These are phyloP conservation scores for Eucalyptus marginata DNA, from an alignment of 345 rosid species.

Conservation along the genomic window DNA sequence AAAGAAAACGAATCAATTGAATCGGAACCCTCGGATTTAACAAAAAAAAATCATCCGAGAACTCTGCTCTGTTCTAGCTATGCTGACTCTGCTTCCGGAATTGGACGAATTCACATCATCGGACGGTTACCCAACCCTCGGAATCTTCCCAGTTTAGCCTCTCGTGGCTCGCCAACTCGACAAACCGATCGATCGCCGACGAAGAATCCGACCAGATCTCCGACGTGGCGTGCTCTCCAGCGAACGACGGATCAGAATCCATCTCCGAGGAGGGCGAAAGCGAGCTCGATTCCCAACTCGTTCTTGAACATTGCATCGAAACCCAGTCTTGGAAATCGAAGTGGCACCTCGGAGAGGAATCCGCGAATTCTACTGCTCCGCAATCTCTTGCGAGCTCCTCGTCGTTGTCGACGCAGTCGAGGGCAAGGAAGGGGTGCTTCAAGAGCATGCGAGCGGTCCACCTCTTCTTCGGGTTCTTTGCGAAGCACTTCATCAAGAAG, in stretches of 20 bases:
- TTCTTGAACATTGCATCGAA: background rate
- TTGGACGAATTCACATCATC: background rate
- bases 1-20: background rate
- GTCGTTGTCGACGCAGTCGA: background rate
- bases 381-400: background rate
- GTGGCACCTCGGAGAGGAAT: conserved; percentile 1
- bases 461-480: conserved; percentile 40
- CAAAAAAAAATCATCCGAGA: background rate
- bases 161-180: background rate
- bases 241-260: background rate
- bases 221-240: background rate
- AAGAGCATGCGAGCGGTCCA: conserved; percentile 78
- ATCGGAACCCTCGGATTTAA: background rate
- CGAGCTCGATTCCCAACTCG: background rate
- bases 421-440: conserved; percentile 47
- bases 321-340: background rate
- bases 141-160: background rate
- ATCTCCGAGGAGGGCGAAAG: background rate
- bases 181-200: background rate
- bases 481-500: conserved; percentile 55
- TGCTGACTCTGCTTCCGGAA: background rate
- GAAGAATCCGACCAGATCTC: background rate
- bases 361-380: background rate
- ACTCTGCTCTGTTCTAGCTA: background rate
- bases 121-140: background rate